These are phyloP conservation scores for Fusarium verrucosum DNA, from an alignment of 2,329 filamentous ascomycete genomes.

Conservation along the genomic window DNA sequence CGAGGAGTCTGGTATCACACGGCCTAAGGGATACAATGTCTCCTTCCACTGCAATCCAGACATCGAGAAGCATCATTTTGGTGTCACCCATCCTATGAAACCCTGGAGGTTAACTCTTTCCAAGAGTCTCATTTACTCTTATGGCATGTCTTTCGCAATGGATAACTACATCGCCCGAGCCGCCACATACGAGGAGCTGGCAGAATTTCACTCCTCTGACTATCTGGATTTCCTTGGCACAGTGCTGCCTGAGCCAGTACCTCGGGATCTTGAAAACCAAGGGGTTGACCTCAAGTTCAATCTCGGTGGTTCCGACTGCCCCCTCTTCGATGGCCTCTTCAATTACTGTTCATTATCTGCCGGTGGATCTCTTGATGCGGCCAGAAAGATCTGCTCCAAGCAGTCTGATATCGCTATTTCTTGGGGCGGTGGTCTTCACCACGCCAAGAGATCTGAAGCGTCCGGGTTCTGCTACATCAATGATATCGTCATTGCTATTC, in stretches of 20 bases:
- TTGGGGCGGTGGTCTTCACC: constrained; percentile 96
- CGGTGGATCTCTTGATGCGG: constrained; percentile 89
- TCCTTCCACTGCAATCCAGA: constrained; percentile 96
- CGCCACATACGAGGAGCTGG: constrained; percentile 88
- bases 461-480: constrained; percentile 99
- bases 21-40: constrained; percentile 86
- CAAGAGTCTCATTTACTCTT: constrained; percentile 92
- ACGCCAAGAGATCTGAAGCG: constrained; percentile 93
- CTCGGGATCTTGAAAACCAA: constrained; percentile 71
- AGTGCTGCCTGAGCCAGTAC: constrained; percentile 70
- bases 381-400: constrained; percentile 83
- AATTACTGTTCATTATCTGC: constrained; percentile 95
- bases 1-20: constrained; percentile 74
- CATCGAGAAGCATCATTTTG: constrained; percentile 97
- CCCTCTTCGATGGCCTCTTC: constrained; percentile 94
- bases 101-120: constrained; percentile 96
- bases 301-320: constrained; percentile 90
- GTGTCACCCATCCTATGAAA: constrained; percentile 98
- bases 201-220: constrained; percentile 84
- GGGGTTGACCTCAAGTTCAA: constrained; percentile 79
- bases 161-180: constrained; percentile 87
- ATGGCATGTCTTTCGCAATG: constrained; percentile 97
- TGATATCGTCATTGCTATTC: constrained; percentile 93
- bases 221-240: constrained; percentile 89
- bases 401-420: constrained; percentile 97